Evolutionary conservation across 805 yeast species (phyloP), one percentile per base, ranked within the genome.

Genomic region (Schizosaccharomyces pombe): DNA sequence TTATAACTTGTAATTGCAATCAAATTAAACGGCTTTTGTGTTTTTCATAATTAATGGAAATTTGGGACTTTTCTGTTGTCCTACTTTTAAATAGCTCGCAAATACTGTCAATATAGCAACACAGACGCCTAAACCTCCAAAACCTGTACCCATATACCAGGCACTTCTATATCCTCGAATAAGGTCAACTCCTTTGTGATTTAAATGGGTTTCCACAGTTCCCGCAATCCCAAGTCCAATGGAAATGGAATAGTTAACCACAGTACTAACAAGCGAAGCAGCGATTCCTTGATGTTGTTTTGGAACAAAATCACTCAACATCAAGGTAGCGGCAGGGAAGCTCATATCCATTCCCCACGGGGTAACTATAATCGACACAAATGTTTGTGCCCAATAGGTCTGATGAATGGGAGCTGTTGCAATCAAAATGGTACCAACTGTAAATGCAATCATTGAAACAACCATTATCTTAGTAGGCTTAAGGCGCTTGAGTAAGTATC

Each of bases 311-410:
- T 77, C 78, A 5, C 80, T 74, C 47, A 57, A 47, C 31, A 58
- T 47, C 16, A 58, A 51, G 0, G 85, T 75, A 0, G 82, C 78
- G 0, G 87, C 79, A 0, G 91, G 89, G 64, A 81, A 82, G 29
- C 83, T 77, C 63, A 79, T 67, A 63, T 82, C 89, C 86, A 82
- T 80, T 2, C 85, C 93, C 70, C 78, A 79, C 12, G 79, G 73
- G 4, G 76, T 65, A 4, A 82, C 65, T 16, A 78, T 59, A 70
- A 75, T 69, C 31, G 75, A 72, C 2, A 80, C 78, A 60, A 82
- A 71, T 1, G 75, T 64, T 61, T 77, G 71, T 5, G 72, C 68
- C 74, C 77, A 82, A 62, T 73, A 83, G 0, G 75, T 68, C 62
- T 81, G 82, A 54, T 74, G 60, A 1, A 73, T 72, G 0, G 86